Base-by-base conservation (phyloP, 202 grass and related monocot genomes). In the Schoenoplectus triqueter region DNA sequence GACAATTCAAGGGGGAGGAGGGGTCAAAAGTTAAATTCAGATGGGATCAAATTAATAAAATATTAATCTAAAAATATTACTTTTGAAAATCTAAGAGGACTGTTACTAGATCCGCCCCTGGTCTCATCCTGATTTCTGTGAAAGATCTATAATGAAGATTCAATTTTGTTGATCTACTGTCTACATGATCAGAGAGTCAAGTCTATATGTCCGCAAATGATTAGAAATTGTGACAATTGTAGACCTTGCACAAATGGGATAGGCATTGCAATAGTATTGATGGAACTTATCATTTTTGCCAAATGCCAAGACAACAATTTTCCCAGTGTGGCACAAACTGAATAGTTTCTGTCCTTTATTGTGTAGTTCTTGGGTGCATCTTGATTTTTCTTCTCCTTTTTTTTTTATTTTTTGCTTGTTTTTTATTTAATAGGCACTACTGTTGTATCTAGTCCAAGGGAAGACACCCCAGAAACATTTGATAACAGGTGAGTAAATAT, bases 401-500 rank as follows among this genome's bases (percentile, higher is more conserved):
- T 44, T 7, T 40, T 10, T 9, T 44, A 5, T 68, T 14, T 2
- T 8, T 40, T 8, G 15, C 6, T 70, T 46, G 31, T 21, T 9
- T 10, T 3, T 2, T 80, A 40, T 80, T 62, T 64, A 4, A 10
- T 69, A 97, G 95, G 84, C 51, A 90, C 89, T 10, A 61, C 62
- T 7, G 45, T 50, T 2, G 68, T 19, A 48, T 89, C 69, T 63
- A 89, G 47, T 48, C 81, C 86, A 70, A 91, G 95, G 76, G 91
- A 93, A 89, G 95, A 95, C 80, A 82, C 57, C 11, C 83, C 94
- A 31, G 88, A 93, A 89, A 85, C 89, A 86, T 97, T 93, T 81
- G 55, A 68, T 86, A 92, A 95, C 83, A 93, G 85, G 92, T 94
- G 61, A 78, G 42, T 41, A 82, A 51, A 17, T 86, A 51, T 80